These are phyloP conservation scores for Deinandra increscens DNA, from an alignment of 129 eudicot species.

Conservation along the genomic window DNA sequence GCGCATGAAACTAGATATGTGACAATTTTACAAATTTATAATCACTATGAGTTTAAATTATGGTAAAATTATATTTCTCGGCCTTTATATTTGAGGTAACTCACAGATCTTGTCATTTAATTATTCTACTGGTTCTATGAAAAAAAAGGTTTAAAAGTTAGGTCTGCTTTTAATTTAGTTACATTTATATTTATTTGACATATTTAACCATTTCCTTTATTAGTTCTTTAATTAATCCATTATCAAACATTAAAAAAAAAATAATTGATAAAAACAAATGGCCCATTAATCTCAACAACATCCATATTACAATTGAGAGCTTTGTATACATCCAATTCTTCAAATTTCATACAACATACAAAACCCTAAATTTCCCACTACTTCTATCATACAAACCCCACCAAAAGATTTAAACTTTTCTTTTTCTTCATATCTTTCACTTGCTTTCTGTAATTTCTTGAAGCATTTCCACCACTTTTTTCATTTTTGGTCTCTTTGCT, in stretches of 20 bases:
- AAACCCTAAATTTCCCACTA: constrained; percentile 24
- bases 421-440: constrained; percentile 17
- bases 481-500: constrained; percentile 93
- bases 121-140: too few relatives aligned
- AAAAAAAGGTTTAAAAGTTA: too few relatives aligned
- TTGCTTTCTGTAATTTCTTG: constrained; percentile 59
- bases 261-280: too few relatives aligned
- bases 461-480: constrained; percentile 91
- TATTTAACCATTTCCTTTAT: background rate
- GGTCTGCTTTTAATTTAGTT: too few relatives aligned
- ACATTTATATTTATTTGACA: background rate
- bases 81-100: too few relatives aligned
- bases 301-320: constrained; percentile 30
- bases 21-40: too few relatives aligned
- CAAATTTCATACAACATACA: constrained; percentile 33
- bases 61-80: too few relatives aligned
- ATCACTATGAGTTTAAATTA: too few relatives aligned
- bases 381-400: constrained; percentile 31
- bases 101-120: too few relatives aligned
- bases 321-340: constrained; percentile 29
- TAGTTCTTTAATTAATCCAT: background rate
- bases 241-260: too few relatives aligned
- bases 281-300: background rate
- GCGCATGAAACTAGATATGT: too few relatives aligned
- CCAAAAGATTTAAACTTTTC: constrained; percentile 8